Evolutionary conservation across 2,329 filamentous ascomycete species (phyloP).

Genomic region (Nigrospora oryzae): DNA sequence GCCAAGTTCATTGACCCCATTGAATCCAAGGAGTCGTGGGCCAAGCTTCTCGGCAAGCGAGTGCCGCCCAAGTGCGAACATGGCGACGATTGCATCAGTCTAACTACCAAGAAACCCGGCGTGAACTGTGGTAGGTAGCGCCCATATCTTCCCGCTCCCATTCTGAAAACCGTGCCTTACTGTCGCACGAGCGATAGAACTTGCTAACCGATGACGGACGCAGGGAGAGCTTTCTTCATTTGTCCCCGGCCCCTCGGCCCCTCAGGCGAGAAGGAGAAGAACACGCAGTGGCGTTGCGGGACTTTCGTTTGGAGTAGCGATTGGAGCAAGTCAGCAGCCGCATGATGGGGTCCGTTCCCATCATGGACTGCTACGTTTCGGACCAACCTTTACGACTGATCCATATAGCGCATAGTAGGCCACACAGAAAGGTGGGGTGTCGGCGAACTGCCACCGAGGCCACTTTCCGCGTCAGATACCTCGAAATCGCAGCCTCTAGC

Average conservation of each 20-base stretch:
- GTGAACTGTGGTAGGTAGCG: slow-evolving; percentile 59
- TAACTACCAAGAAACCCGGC: slow-evolving; percentile 83
- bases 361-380: no score
- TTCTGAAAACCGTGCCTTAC: not conserved
- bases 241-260: slow-evolving; percentile 71
- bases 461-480: no score
- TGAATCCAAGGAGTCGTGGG: slow-evolving; percentile 74
- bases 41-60: slow-evolving; percentile 70
- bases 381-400: no score
- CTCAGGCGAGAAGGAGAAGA: slow-evolving; percentile 74
- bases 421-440: no score
- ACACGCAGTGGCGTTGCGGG: slow-evolving; percentile 77
- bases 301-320: slow-evolving; percentile 71
- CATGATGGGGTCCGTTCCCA: not conserved
- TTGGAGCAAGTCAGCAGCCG: slow-evolving; percentile 30
- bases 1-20: slow-evolving; percentile 57
- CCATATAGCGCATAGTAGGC: no score
- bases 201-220: not conserved
- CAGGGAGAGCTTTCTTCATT: slow-evolving; percentile 55
- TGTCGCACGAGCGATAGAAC: not conserved
- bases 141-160: slow-evolving; percentile 3
- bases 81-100: slow-evolving; percentile 73
- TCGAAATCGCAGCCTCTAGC: no score
- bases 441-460: no score
- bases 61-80: slow-evolving; percentile 77